Evolutionary conservation across 2,329 filamentous ascomycete genomes (phyloP).

Genomic region (Arthrobotrys entomopaga): DNA sequence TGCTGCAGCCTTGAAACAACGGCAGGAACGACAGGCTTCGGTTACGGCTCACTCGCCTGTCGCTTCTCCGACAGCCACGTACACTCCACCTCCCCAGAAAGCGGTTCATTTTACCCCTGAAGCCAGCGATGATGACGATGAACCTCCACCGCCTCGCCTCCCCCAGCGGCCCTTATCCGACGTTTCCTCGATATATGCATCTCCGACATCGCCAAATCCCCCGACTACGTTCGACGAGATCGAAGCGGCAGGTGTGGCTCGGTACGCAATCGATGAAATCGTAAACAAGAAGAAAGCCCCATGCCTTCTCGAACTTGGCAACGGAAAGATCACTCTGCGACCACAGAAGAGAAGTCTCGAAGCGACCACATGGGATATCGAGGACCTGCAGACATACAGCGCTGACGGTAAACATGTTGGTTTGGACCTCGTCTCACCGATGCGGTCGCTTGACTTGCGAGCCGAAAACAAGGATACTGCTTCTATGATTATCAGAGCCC

Average conservation of each 20-base stretch:
- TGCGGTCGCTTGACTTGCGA: constrained; percentile 95
- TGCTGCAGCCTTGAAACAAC: constrained; percentile 39
- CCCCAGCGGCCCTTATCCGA: constrained; percentile 41
- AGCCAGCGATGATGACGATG: constrained; percentile 42
- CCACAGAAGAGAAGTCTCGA: constrained; percentile 83
- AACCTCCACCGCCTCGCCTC: constrained; percentile 36
- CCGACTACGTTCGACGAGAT: constrained; percentile 53
- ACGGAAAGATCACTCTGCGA: constrained; percentile 87
- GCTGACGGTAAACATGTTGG: constrained; percentile 99
- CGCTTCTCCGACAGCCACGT: constrained; percentile 11
- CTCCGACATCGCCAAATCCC: constrained; percentile 39
- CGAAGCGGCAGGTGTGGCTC: constrained; percentile 55
- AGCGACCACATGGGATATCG: constrained; percentile 90
- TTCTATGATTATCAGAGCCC: constrained; percentile 85
- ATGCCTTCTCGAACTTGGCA: constrained; percentile 66
- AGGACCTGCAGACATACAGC: constrained; percentile 96
- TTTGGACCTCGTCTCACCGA: constrained; percentile 87
- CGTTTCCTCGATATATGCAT: constrained; percentile 40
- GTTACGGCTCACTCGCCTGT: constrained; percentile 18
- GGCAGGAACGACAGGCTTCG: constrained; percentile 38
- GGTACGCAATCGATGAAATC: constrained; percentile 58
- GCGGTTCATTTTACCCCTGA: constrained; percentile 52
- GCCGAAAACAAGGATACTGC: constrained; percentile 97
- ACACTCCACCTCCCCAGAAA: constrained; percentile 50
- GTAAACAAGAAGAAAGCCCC: constrained; percentile 59